These are phyloP conservation scores for Umbellularia californica DNA, from an alignment of 164 flowering plant species.

Conservation along the genomic window DNA sequence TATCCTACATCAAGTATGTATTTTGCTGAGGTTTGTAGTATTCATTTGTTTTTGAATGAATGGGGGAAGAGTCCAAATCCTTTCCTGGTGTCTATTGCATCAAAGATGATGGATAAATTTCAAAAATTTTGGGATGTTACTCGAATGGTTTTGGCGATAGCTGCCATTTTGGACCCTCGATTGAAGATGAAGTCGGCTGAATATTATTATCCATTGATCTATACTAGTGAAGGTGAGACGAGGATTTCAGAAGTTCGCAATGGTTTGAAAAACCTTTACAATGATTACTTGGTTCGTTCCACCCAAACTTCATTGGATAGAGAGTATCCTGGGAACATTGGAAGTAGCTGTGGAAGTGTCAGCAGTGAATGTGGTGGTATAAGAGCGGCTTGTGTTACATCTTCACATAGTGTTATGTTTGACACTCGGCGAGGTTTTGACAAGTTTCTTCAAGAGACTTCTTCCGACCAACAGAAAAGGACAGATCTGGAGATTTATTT, in stretches of 20 bases:
- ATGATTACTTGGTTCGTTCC: slow-evolving; percentile 41
- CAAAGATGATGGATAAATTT: slow-evolving; percentile 49
- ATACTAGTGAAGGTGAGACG: slow-evolving; percentile 45
- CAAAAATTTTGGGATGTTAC: slow-evolving; percentile 65
- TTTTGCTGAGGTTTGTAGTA: slow-evolving; percentile 60
- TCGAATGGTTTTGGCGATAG: slow-evolving; percentile 54
- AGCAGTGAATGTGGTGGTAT: background rate
- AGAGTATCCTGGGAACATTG: background rate
- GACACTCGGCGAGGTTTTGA: slow-evolving; percentile 62
- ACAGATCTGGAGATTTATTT: slow-evolving; percentile 10
- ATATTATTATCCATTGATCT: slow-evolving; percentile 56
- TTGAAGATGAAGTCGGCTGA: slow-evolving; percentile 76
- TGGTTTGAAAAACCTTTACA: slow-evolving; percentile 59
- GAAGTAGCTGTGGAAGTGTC: background rate
- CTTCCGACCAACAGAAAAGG: slow-evolving; percentile 30
- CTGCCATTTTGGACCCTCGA: slow-evolving; percentile 74
- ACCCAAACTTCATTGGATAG: background rate
- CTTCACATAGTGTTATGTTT: slow-evolving; percentile 1
- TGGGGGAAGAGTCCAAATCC: slow-evolving; percentile 46
- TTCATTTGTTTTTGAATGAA: slow-evolving; percentile 49
- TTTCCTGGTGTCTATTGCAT: slow-evolving; percentile 39
- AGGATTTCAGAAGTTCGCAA: slow-evolving; percentile 48
- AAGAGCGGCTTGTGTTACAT: background rate
- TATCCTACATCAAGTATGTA: slow-evolving; percentile 52
- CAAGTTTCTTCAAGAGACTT: slow-evolving; percentile 47